Evolutionary conservation across 2,329 filamentous ascomycete species (phyloP), one percentile per base, ranked within the genome.

Genomic region (Penicillium concentricum): DNA sequence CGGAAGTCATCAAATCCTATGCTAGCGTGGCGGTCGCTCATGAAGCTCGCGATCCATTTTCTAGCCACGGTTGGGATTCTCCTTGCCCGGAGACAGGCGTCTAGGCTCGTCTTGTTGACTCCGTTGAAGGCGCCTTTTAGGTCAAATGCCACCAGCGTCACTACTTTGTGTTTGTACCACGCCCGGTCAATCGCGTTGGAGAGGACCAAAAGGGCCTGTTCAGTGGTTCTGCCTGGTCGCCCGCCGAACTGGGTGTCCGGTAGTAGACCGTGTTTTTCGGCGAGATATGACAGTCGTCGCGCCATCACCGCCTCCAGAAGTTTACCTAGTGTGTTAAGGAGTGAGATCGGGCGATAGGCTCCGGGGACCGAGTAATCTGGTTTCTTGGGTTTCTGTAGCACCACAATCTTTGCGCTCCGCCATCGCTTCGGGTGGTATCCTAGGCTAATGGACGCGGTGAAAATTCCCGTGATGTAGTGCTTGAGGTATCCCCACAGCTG

Each of bases 291-390:
- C 32, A 62, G 54, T 28, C 55, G 54, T 24, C 43, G 26, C 5
- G 61, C 61, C 37, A 61, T 50, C 22, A 61, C 62, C n/a, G 53
- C 57, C 16, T 68, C 26, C 22, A 24, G 56, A 0, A 67, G 8
- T 44, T 66, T 68, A 2, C 61, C 61, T 3, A 68, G 61, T 26
- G 61, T 68, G 20, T 63, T 63, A 0, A 71, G 61, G 0, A 65
- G 61, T 37, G 63, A 70, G 42, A 71, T 71, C n/a, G 59, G 69
- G 9, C 59, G 56, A 28, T 69, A 70, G 10, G 63, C 63, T 35
- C 63, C 58, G 0, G 63, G 57, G 1, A 61, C 28, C 20, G 56
- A 56, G 47, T 72, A 72, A 46, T 71, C 61, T 24, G 48, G 58
- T 37, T 70, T 69, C 5, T 58, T 54, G 2, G 62, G 67, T 38